Evolutionary conservation across 139 green algal species (phyloP).

Genomic region (Chlamydomonas sphaeroides): DNA sequence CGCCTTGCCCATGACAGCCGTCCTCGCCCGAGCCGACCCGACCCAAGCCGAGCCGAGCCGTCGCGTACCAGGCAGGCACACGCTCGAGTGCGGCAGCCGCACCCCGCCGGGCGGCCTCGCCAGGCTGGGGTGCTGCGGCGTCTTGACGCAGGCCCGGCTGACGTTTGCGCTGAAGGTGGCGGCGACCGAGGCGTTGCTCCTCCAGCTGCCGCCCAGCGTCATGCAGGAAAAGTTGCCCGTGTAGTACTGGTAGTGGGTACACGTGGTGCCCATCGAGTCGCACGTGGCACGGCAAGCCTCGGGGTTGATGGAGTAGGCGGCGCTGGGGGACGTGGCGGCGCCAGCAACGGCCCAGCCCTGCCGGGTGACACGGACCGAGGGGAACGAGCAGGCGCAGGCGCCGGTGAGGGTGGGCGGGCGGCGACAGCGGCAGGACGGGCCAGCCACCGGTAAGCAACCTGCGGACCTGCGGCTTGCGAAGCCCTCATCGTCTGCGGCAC

Average conservation of each 20-base stretch:
- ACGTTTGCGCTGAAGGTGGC: background rate
- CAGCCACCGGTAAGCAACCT: too few relatives aligned
- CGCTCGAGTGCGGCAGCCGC: background rate
- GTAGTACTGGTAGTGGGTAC: conserved; percentile 5
- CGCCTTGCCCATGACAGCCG: too few relatives aligned
- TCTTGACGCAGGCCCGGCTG: conserved; percentile 13
- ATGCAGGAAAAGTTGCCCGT: background rate
- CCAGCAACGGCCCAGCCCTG: background rate
- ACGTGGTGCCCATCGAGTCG: background rate
- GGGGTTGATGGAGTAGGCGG: background rate
- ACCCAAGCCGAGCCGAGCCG: too few relatives aligned
- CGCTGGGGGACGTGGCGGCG: too few relatives aligned
- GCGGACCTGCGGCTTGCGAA: too few relatives aligned
- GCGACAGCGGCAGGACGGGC: too few relatives aligned
- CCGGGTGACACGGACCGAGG: background rate
- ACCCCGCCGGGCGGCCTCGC: background rate
- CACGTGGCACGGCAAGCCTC: background rate
- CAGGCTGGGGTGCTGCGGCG: conserved; percentile 1
- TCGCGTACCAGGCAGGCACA: too few relatives aligned
- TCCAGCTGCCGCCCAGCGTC: background rate
- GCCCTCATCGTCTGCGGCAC: too few relatives aligned
- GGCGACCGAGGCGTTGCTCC: background rate
- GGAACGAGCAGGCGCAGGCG: too few relatives aligned
- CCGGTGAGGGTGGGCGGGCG: too few relatives aligned
- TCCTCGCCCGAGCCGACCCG: too few relatives aligned